A percentile compares a stretch with the other conserved stretches of the same genome.
Evolutionary conservation across 768 basidiomycete genomes (phyloP).

Genomic region (Galerina marginata): DNA sequence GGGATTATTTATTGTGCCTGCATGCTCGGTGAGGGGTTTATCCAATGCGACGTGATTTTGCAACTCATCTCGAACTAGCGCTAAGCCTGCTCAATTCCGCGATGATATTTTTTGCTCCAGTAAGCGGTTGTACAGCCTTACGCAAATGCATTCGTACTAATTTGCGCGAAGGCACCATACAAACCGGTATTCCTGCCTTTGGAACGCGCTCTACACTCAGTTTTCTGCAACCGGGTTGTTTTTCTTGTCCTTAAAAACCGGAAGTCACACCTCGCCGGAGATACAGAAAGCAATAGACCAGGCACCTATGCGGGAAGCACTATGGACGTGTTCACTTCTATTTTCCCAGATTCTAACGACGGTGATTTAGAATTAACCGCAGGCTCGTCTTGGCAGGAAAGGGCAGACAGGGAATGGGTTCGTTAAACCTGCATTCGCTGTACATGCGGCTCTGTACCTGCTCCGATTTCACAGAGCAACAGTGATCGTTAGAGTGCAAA

Average conservation of each 20-base stretch:
- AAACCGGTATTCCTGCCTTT: background rate
- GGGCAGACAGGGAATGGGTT: too few relatives aligned
- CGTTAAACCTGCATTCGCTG: too few relatives aligned
- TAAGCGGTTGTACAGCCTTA: background rate
- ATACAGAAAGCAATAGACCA: background rate
- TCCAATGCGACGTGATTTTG: too few relatives aligned
- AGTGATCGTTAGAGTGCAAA: too few relatives aligned
- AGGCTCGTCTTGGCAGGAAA: too few relatives aligned
- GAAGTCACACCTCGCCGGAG: too few relatives aligned
- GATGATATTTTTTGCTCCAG: background rate
- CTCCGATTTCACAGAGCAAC: too few relatives aligned
- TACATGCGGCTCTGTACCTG: too few relatives aligned
- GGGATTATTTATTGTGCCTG: conserved; percentile 3
- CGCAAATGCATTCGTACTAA: background rate
- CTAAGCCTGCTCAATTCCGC: background rate
- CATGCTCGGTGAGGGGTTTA: background rate
- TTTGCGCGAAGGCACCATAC: background rate
- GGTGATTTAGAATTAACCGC: background rate
- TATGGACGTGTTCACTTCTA: conserved; percentile 4
- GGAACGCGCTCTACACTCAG: conserved; percentile 1
- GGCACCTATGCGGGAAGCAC: background rate
- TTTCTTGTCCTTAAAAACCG: conserved; percentile 5
- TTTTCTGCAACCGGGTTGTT: conserved; percentile 6
- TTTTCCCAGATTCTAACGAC: background rate
- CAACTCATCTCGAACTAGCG: background rate